These are phyloP conservation scores for Dothidotthia symphoricarpi DNA, from an alignment of 2,329 filamentous ascomycete species.

Conservation along the genomic window DNA sequence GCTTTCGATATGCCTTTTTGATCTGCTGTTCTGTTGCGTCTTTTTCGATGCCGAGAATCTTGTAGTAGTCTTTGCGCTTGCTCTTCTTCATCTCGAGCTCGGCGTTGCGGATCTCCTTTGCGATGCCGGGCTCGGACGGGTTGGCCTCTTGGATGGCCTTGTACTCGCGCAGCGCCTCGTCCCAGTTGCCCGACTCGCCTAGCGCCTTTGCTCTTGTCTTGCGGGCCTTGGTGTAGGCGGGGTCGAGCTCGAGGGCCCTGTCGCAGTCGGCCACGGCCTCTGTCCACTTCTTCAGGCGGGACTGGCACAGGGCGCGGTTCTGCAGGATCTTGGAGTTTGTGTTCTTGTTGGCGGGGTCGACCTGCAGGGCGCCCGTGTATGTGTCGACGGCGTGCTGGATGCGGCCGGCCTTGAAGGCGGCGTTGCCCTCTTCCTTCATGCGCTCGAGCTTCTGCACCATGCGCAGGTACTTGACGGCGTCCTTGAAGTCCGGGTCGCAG, in stretches of 20 bases:
- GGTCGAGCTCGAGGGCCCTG: conserved; percentile 76
- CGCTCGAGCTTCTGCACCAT: conserved; percentile 89
- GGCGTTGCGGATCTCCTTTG: conserved; percentile 82
- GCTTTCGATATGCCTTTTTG: conserved; percentile 95
- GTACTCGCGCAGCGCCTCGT: conserved; percentile 84
- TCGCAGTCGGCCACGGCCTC: conserved; percentile 84
- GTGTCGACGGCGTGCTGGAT: conserved; percentile 79
- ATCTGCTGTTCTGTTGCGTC: conserved; percentile 80
- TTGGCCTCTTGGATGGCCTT: conserved; percentile 82
- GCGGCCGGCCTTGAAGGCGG: conserved; percentile 79
- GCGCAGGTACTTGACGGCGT: conserved; percentile 83
- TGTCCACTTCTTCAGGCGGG: conserved; percentile 79
- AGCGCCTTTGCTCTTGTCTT: conserved; percentile 92
- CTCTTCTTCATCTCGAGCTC: conserved; percentile 98
- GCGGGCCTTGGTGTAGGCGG: conserved; percentile 82
- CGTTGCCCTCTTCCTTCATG: conserved; percentile 92
- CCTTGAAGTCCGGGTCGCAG: conserved; percentile 87
- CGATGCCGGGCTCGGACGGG: conserved; percentile 74
- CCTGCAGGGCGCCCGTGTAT: conserved; percentile 76
- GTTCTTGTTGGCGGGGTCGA: conserved; percentile 85
- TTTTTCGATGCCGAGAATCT: conserved; percentile 87
- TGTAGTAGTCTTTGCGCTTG: conserved; percentile 97
- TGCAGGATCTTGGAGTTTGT: conserved; percentile 94
- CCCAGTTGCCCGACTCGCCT: conserved; percentile 84
- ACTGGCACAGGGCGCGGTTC: conserved; percentile 84